Evolutionary conservation across 352 stramenopile species (phyloP).

Genomic region (Saprolegnia diclina): DNA sequence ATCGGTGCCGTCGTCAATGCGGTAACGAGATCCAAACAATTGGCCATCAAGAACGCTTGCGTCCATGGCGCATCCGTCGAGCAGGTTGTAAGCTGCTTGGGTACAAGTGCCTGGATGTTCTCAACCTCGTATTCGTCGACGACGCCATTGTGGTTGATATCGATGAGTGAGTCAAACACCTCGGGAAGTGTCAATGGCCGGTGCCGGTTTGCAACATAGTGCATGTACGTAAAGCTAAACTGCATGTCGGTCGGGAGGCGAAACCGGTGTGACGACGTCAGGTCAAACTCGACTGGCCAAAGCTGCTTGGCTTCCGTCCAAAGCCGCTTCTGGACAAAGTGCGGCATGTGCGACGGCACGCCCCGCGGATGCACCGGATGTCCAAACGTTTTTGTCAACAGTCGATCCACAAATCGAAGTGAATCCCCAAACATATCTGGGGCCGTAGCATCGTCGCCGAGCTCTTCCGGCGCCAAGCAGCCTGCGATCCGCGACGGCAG

Average conservation of each 20-base stretch:
- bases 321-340: slow-evolving; percentile 84
- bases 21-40: neutral
- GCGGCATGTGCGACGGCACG: neutral
- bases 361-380: neutral
- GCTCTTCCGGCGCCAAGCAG: too few species aligned
- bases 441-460: too few species aligned
- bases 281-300: slow-evolving; percentile 60
- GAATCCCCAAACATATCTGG: neutral
- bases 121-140: slow-evolving; percentile 87
- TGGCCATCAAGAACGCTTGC: slow-evolving; percentile 45
- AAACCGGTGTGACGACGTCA: slow-evolving; percentile 87
- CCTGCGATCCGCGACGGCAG: too few species aligned
- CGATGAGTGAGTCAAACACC: slow-evolving; percentile 84
- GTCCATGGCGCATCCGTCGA: slow-evolving; percentile 44
- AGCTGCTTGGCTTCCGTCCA: slow-evolving; percentile 86
- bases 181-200: slow-evolving; percentile 62
- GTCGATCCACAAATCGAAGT: neutral
- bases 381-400: neutral
- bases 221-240: slow-evolving; percentile 94
- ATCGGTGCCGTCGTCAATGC: too few species aligned
- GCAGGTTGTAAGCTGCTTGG: slow-evolving; percentile 49
- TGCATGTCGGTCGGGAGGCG: slow-evolving; percentile 90
- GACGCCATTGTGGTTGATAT: slow-evolving; percentile 87
- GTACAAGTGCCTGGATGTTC: slow-evolving; percentile 62
- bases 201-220: slow-evolving; percentile 87